These are phyloP conservation scores for Vaccinium myrtillus DNA, from an alignment of 148 eudicot genomes.

Conservation along the genomic window DNA sequence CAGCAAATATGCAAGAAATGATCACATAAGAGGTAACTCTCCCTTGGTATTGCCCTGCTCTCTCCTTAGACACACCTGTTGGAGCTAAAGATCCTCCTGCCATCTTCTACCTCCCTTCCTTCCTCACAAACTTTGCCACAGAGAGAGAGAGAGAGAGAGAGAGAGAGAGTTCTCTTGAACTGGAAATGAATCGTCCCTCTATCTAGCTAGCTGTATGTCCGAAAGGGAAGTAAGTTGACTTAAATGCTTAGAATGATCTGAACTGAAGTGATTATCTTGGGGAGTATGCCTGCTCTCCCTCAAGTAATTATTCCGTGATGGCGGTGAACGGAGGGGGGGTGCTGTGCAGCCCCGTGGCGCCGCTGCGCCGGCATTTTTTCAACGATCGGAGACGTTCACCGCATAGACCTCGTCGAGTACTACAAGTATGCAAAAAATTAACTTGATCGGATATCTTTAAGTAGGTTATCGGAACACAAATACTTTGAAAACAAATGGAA, in stretches of 20 bases:
- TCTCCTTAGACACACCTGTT: conserved; percentile 50
- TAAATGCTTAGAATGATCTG: not conserved
- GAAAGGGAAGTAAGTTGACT: not conserved
- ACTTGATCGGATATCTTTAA: no score
- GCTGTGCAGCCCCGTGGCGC: no score
- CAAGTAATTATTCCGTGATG: no score
- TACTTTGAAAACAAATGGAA: no score
- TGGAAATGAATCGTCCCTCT: not conserved
- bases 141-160: not conserved
- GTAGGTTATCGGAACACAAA: no score
- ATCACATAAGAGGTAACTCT: conserved; percentile 55
- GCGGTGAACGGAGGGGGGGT: no score
- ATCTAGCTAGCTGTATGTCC: not conserved
- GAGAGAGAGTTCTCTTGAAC: not conserved
- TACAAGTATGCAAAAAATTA: no score
- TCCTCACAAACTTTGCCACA: not conserved
- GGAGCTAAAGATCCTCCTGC: conserved; percentile 50
- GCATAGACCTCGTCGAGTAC: no score
- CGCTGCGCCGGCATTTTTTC: no score
- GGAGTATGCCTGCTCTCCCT: no score
- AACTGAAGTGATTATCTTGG: no score
- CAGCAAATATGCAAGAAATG: conserved; percentile 64
- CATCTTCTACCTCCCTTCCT: conserved; percentile 27
- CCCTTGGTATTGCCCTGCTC: conserved; percentile 59
- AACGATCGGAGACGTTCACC: no score